Base-by-base conservation (phyloP, 2,329 filamentous ascomycete genomes). In the Trematosphaeria pertusa region DNA sequence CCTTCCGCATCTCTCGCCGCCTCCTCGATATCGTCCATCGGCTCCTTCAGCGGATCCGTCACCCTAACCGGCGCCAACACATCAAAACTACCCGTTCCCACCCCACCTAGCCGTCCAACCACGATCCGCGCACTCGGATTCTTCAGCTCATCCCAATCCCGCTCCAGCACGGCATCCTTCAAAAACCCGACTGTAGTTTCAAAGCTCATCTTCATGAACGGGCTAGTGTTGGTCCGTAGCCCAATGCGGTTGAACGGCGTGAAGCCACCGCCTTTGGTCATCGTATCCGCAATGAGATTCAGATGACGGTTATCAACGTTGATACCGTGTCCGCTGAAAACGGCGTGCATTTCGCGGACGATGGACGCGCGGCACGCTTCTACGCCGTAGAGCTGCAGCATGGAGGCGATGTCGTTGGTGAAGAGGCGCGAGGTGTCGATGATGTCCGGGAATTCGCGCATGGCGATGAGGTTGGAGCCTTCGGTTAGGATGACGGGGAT, bases 191-290 rank as follows among this genome's bases (percentile, higher is more conserved):
- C 83, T 2, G 94, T 99, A 3, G 94, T 99, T 81, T 99, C 94
- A 76, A 97, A 99, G 72, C 90, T 96, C 93, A 97, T 97, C 81
- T 97, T 97, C 75, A 94, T 93, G 61, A 99, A 93, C 0, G 94
- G 91, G 58, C 87, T 92, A 20, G 93, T 87, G 64, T 90, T 92
- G 56, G 89, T 86, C 67, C 85, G 86, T 50, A 99, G 78, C 1
- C 93, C 94, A 67, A 89, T 95, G 37, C 94, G 88, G 74, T 90
- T 96, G 77, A 99, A 99, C 1, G 94, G 87, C 37, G 86, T 88
- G 76, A 95, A 99, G 1, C 85, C 86, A 57, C 94, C 94, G 49
- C 86, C 87, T 42, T 93, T 84, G n/a, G 94, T 99, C 94, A 99
- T 99, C 72, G 91, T 91, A 72, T 99, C 94, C 36, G 89, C 93